Conservation (phyloP, 2,329 filamentous ascomycete species). For the Exophiala sp. region DNA sequence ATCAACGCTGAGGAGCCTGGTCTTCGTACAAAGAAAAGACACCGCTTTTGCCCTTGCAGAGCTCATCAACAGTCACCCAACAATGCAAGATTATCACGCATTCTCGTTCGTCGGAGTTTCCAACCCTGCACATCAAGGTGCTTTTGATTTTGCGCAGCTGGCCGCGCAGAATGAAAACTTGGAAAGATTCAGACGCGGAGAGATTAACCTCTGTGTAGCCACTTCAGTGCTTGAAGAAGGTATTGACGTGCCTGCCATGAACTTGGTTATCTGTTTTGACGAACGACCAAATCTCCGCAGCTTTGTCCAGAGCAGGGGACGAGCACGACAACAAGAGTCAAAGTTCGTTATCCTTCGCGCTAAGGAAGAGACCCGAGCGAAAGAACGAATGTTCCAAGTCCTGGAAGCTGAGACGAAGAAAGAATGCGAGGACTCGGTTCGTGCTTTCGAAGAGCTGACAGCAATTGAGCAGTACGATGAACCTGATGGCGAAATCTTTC, state of each 20-base stretch:
- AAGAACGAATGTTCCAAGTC: slow-evolving; percentile 55
- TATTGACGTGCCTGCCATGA: slow-evolving; percentile 61
- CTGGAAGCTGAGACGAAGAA: slow-evolving; percentile 72
- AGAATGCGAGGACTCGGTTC: slow-evolving; percentile 56
- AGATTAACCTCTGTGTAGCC: slow-evolving; percentile 55
- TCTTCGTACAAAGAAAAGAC: slow-evolving; percentile 65
- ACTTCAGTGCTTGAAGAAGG: slow-evolving; percentile 58
- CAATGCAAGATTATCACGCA: slow-evolving; percentile 38
- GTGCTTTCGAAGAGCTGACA: slow-evolving; percentile 37
- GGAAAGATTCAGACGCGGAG: slow-evolving; percentile 51
- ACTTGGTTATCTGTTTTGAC: slow-evolving; percentile 63
- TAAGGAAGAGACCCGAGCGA: slow-evolving; percentile 30
- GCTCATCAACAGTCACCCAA: slow-evolving; percentile 54
- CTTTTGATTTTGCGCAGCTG: slow-evolving; percentile 48
- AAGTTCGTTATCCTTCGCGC: slow-evolving; percentile 52
- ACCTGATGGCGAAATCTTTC: slow-evolving; percentile 37
- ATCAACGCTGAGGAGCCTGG: slow-evolving; percentile 54
- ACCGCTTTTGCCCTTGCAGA: slow-evolving; percentile 60
- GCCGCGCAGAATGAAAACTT: slow-evolving; percentile 42
- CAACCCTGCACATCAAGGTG: slow-evolving; percentile 39
- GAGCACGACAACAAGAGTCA: slow-evolving; percentile 57
- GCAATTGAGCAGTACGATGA: slow-evolving; percentile 50
- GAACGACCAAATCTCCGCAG: slow-evolving; percentile 60
- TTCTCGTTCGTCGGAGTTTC: slow-evolving; percentile 54
- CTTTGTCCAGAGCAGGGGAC: slow-evolving; percentile 63